Conservation (phyloP, 2,329 filamentous ascomycete species). For the Sphaerostilbella broomeana region DNA sequence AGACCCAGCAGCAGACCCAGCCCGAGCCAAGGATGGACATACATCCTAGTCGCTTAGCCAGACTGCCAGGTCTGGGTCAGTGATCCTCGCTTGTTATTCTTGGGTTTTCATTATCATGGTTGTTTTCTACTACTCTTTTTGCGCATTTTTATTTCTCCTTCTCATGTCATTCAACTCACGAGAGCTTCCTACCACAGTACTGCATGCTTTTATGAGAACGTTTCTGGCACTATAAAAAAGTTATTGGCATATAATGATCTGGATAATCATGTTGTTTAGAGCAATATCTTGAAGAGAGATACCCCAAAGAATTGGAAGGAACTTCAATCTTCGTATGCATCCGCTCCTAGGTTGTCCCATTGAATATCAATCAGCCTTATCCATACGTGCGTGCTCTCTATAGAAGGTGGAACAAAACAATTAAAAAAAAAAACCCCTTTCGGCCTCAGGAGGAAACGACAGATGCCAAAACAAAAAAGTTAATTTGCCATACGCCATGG, state of each 20-base stretch:
- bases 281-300: conserved; percentile 22
- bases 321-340: conserved; percentile 16
- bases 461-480: conserved; percentile 13
- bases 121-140: neutral
- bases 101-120: neutral
- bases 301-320: conserved; percentile 22
- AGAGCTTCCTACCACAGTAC: no score
- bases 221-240: no score
- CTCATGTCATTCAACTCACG: no score
- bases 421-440: conserved; percentile 3
- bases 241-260: neutral
- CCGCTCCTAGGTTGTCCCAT: no score
- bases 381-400: conserved; percentile 1
- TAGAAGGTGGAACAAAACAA: neutral
- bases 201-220: no score
- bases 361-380: neutral
- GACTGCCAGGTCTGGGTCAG: conserved; percentile 18
- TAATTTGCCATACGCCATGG: conserved; percentile 10
- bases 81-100: no score
- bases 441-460: conserved; percentile 11
- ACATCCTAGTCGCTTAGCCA: conserved; percentile 45
- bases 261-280: conserved; percentile 5
- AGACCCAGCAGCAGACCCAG: no score
- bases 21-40: conserved; percentile 33
- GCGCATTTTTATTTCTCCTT: neutral